Percentiles rank a stretch among this genome's conserved stretches.
phyloP scores from a whole-genome alignment of 305 asterid species.

The Solanum hybrid region DNA sequence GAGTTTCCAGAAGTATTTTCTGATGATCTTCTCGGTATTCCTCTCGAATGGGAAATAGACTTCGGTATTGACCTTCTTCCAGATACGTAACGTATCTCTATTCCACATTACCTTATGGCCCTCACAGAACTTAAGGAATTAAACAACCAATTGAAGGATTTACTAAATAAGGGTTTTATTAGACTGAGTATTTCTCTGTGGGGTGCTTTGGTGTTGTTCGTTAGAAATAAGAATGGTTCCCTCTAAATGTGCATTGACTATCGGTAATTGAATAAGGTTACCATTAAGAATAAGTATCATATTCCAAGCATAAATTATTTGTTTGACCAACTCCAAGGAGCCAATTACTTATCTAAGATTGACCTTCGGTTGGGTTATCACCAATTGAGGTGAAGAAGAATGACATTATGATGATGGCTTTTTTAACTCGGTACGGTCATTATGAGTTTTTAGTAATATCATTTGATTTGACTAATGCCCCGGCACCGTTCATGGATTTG shows the following conservation, averaged over 20 bases:
- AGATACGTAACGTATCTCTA: neutral
- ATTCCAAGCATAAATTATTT: neutral
- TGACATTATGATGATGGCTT: neutral
- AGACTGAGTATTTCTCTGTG: neutral
- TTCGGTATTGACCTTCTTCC: neutral
- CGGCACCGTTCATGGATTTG: neutral
- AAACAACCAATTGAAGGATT: neutral
- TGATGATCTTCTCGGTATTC: neutral
- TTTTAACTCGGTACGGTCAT: neutral
- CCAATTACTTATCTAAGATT: neutral
- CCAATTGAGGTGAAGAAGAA: neutral
- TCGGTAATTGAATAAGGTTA: neutral
- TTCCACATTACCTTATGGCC: neutral
- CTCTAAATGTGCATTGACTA: neutral
- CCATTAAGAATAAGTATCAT: neutral
- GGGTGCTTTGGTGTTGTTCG: neutral
- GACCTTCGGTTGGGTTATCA: neutral
- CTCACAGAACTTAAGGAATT: neutral
- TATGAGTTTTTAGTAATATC: neutral
- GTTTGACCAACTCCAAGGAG: neutral
- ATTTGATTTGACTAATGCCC: neutral
- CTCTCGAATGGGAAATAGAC: neutral
- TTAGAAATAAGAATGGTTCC: neutral
- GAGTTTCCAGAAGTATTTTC: neutral
- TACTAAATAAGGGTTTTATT: neutral